Percentiles rank a stretch among this genome's conserved stretches.
phyloP scores from a whole-genome alignment of 192 early-diverging fungal species.

The Coemansia aciculifera region DNA sequence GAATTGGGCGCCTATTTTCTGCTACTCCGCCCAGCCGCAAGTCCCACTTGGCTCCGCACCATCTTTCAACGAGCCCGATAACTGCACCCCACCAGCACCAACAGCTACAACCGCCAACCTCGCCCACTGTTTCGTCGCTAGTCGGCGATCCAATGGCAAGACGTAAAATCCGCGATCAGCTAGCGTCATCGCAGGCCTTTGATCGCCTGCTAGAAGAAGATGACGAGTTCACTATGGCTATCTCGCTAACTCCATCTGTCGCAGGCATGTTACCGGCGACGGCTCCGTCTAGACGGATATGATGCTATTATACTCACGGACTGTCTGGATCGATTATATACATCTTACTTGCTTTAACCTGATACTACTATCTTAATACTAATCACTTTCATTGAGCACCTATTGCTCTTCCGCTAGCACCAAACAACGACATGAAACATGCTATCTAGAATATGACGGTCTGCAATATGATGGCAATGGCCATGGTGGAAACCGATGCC shows the following conservation, averaged over 20 bases:
- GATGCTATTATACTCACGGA: background rate
- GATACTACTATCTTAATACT: background rate
- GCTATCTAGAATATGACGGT: background rate
- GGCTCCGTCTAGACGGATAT: background rate
- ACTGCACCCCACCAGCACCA: background rate
- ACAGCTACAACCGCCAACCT: conserved; percentile 20
- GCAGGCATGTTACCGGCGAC: conserved; percentile 20
- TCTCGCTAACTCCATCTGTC: conserved; percentile 42
- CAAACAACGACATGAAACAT: background rate
- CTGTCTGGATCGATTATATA: background rate
- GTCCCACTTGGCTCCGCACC: background rate
- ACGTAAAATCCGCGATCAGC: conserved; percentile 48
- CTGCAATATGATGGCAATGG: conserved; percentile 15
- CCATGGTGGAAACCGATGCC: conserved; percentile 35
- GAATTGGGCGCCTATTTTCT: conserved; percentile 37
- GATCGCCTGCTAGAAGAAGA: conserved; percentile 47
- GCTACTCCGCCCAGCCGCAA: conserved; percentile 26
- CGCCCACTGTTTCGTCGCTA: conserved; percentile 34
- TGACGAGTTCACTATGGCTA: conserved; percentile 50
- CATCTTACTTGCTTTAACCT: background rate
- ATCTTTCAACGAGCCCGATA: background rate
- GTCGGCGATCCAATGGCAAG: conserved; percentile 43
- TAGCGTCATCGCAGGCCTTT: conserved; percentile 43
- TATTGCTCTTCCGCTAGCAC: background rate
- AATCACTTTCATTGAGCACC: no score